Percentiles rank a stretch among this genome's conserved stretches.
Conservation (phyloP, 2,329 filamentous ascomycete species). For the Beauveria brongniartii region DNA sequence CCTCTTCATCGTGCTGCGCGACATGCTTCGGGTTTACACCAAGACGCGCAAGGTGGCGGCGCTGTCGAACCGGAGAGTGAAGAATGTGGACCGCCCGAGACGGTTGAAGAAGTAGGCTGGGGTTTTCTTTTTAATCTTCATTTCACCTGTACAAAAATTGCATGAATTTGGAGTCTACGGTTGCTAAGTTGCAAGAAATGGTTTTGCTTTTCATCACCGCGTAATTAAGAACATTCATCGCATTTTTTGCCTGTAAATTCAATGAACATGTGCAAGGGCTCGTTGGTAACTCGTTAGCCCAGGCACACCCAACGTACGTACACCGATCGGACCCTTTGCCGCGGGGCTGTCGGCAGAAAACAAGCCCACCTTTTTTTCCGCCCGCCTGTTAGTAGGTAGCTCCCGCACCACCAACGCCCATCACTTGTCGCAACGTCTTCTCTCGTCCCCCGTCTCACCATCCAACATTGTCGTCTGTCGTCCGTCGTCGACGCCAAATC, state of each 20-base stretch:
- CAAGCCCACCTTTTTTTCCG: not conserved
- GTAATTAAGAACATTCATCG: too few species aligned
- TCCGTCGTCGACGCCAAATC: too few species aligned
- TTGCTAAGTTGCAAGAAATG: not conserved
- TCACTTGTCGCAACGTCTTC: not conserved
- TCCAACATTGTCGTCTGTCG: too few species aligned
- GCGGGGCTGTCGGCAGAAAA: conserved; percentile 1
- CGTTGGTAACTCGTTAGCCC: not conserved
- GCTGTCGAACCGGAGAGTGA: conserved; percentile 44
- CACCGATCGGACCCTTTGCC: not conserved
- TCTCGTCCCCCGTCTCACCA: too few species aligned
- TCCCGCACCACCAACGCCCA: not conserved
- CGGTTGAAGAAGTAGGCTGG: conserved; percentile 29
- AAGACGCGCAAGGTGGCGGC: conserved; percentile 55
- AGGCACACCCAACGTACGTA: not conserved
- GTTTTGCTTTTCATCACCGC: not conserved
- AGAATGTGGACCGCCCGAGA: conserved; percentile 37
- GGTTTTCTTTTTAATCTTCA: not conserved
- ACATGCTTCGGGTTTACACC: conserved; percentile 51
- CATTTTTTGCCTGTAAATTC: too few species aligned
- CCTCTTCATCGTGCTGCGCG: conserved; percentile 77
- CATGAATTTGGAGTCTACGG: not conserved
- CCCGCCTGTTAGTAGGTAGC: not conserved
- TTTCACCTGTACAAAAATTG: not conserved
- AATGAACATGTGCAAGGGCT: not conserved